Evolutionary conservation across 768 basidiomycete genomes (phyloP).

Genomic region (Suillus alpinus): DNA sequence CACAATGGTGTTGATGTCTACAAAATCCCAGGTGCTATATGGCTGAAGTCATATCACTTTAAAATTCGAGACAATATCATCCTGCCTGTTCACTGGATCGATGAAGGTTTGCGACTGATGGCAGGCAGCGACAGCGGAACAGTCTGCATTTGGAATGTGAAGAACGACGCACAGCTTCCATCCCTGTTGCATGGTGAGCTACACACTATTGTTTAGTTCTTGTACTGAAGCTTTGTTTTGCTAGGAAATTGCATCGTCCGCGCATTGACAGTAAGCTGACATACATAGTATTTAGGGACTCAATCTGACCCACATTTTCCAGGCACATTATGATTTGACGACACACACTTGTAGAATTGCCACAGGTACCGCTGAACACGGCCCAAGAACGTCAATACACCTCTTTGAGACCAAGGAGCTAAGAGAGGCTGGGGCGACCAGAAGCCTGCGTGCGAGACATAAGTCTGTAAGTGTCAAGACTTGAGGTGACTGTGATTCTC

Average conservation of each 20-base stretch:
- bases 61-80: background rate
- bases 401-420: too few species aligned
- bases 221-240: too few species aligned
- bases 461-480: background rate
- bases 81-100: background rate
- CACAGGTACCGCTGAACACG: too few species aligned
- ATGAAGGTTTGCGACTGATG: background rate
- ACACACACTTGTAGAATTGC: too few species aligned
- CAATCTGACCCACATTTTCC: too few species aligned
- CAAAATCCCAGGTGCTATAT: background rate
- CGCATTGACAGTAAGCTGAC: too few species aligned
- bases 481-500: too few species aligned
- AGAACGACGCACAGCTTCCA: background rate
- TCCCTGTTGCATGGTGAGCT: background rate
- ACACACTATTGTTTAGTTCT: too few species aligned
- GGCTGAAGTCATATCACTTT: background rate
- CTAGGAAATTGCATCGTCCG: too few species aligned
- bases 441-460: background rate
- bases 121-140: background rate
- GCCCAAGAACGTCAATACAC: too few species aligned
- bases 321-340: too few species aligned
- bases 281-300: too few species aligned
- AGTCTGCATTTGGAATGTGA: conserved; percentile 3
- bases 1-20: conserved; percentile 3
- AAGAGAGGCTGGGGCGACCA: background rate